Evolutionary conservation across 352 stramenopile genomes (phyloP).

Genomic region (Sclerospora graminicola): DNA sequence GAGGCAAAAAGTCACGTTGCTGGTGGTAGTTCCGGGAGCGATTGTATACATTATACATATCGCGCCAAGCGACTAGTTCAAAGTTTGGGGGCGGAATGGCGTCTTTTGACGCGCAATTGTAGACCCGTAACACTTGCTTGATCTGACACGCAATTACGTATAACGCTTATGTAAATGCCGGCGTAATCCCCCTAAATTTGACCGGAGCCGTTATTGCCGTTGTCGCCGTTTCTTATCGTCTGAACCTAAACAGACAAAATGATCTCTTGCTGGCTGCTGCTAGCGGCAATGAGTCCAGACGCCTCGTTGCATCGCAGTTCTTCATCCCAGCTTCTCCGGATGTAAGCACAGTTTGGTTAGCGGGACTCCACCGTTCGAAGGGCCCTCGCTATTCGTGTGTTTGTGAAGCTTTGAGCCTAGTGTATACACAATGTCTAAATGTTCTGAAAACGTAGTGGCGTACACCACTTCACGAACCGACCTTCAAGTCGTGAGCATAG

Average conservation of each 20-base stretch:
- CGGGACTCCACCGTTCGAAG: background rate
- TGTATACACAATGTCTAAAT: conserved; percentile 13
- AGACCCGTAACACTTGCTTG: background rate
- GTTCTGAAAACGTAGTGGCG: conserved; percentile 1
- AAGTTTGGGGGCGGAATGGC: too few species aligned
- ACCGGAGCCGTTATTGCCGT: conserved; percentile 3
- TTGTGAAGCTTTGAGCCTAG: too few species aligned
- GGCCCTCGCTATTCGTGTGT: background rate
- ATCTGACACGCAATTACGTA: background rate
- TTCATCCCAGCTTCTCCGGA: conserved; percentile 3
- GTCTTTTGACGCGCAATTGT: too few species aligned
- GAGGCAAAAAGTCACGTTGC: too few species aligned
- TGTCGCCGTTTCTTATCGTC: conserved; percentile 2
- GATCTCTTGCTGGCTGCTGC: background rate
- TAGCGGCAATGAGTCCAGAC: conserved; percentile 16
- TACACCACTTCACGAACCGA: conserved; percentile 4
- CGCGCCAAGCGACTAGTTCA: too few species aligned
- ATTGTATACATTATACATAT: too few species aligned
- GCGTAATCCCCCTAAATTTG: background rate
- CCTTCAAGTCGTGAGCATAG: conserved; percentile 24
- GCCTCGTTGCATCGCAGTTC: conserved; percentile 10
- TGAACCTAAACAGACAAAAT: conserved; percentile 5
- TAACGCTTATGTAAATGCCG: background rate
- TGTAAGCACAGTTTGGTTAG: conserved; percentile 1
- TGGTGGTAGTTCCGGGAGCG: too few species aligned